These are phyloP conservation scores for Teunomyces kruisii DNA, from an alignment of 805 yeast genomes.

Conservation along the genomic window DNA sequence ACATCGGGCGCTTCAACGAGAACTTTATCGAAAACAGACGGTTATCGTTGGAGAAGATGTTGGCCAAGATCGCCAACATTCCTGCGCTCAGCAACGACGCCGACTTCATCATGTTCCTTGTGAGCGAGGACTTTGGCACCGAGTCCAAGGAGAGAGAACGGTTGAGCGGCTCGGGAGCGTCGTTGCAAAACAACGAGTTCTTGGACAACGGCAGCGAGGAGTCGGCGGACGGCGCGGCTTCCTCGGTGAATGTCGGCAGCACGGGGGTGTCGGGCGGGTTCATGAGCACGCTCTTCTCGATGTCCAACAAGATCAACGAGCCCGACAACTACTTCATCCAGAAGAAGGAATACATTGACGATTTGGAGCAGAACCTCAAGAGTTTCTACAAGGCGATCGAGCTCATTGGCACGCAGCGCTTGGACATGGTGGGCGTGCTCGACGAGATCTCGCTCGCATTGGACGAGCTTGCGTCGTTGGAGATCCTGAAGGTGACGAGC, in stretches of 20 bases:
- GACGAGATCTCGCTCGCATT: conserved; percentile 61
- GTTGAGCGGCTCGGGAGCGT: conserved; percentile 53
- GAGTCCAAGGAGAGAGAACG: conserved; percentile 73
- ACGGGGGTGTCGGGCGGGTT: conserved; percentile 47
- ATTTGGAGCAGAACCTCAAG: conserved; percentile 69
- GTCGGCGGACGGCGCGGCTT: neutral
- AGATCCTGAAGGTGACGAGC: conserved; percentile 65
- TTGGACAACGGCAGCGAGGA: conserved; percentile 33
- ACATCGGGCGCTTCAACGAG: conserved; percentile 87
- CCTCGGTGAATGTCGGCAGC: conserved; percentile 5
- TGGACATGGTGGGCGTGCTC: conserved; percentile 65
- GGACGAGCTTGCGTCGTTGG: conserved; percentile 67
- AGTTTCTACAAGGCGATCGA: conserved; percentile 72
- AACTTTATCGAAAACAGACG: conserved; percentile 87
- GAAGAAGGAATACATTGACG: conserved; percentile 66
- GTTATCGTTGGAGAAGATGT: conserved; percentile 82
- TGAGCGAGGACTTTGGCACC: conserved; percentile 64
- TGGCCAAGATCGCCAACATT: conserved; percentile 62
- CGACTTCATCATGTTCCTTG: conserved; percentile 77
- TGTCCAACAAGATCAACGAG: conserved; percentile 68
- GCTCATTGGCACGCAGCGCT: conserved; percentile 68
- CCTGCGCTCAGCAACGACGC: conserved; percentile 62
- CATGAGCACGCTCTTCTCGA: conserved; percentile 69
- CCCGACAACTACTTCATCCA: conserved; percentile 76
- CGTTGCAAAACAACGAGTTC: conserved; percentile 30